Evolutionary conservation across 495 filamentous ascomycete genomes (phyloP).

Genomic region (Neurospora sp.): DNA sequence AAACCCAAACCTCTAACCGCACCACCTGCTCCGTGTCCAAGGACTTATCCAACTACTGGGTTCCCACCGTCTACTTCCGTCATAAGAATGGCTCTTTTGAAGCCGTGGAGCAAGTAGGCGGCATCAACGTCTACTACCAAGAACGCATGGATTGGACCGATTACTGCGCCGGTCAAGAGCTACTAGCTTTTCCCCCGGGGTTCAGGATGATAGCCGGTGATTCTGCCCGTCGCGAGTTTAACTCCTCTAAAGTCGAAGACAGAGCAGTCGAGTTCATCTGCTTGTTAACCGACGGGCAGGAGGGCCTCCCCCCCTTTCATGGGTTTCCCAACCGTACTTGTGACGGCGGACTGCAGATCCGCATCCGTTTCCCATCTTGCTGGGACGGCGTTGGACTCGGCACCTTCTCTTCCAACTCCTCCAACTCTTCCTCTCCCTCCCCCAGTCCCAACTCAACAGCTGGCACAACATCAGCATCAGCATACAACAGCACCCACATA

Average conservation of each 20-base stretch:
- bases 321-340: conserved; percentile 45
- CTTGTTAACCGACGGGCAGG: no score
- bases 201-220: conserved; percentile 63
- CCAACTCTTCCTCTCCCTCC: neutral
- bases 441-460: neutral
- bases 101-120: conserved; percentile 44
- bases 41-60: conserved; percentile 70
- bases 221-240: conserved; percentile 33
- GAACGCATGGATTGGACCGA: conserved; percentile 35
- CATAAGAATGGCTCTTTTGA: conserved; percentile 54
- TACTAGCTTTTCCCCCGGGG: conserved; percentile 50
- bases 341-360: conserved; percentile 50
- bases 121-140: conserved; percentile 29
- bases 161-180: conserved; percentile 28
- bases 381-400: conserved; percentile 59
- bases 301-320: conserved; percentile 19
- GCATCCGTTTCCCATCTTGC: conserved; percentile 70
- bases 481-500: conserved; percentile 49
- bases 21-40: conserved; percentile 51
- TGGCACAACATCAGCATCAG: neutral
- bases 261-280: conserved; percentile 42
- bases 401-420: neutral
- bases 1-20: conserved; percentile 38
- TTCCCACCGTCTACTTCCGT: conserved; percentile 54
- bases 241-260: conserved; percentile 20